Evolutionary conservation across 2,329 filamentous ascomycete species (phyloP), one percentile per base, ranked within the genome.

Genomic region (Pestalotiopsis fici): DNA sequence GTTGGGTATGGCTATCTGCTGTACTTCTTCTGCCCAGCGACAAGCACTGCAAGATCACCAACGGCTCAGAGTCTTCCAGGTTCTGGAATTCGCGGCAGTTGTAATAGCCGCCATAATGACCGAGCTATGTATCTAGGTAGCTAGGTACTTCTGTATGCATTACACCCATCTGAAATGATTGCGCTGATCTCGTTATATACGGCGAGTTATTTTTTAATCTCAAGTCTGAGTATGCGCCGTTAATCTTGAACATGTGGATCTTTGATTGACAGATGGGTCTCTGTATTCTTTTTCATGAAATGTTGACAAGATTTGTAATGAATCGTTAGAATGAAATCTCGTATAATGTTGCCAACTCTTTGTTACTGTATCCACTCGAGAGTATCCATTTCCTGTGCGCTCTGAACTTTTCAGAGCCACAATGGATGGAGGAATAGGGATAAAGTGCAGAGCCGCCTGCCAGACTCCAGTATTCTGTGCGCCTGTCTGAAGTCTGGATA

Each of bases 391-490:
- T 23, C 4, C 9, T 21, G n/a, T 50, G 60, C 35, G 23, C 21
- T 63, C n/a, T 27, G 35, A 25, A 47, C 35, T 57, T 27, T 35
- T 1, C 31, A 35, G n/a, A 35, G 31, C 11, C 7, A 18, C 55
- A 11, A 57, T 57, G 27, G 55, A 27, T 54, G 47, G 55, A 28
- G 23, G 27, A 57, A 11, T 27, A 27, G 55, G 55, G 55, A 57
- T 31, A 21, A 50, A 50, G 43, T 50, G 43, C 43, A 50, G 25
- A 60, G 57, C 28, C 57, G 57, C 57, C 27, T 23, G 27, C 7
- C 28, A 60, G 57, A n/a, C 43, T 60, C 27, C 31, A 37, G 57
- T 60, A 60, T 57, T 57, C 13, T n/a, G 55, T 60, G 57, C 57
- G 43, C 18, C 43, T 50, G 43, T 7, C 43, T 50, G 43, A 18